These are phyloP conservation scores for Penstemon eatonii DNA, from an alignment of 257 asterid genomes.

Conservation along the genomic window DNA sequence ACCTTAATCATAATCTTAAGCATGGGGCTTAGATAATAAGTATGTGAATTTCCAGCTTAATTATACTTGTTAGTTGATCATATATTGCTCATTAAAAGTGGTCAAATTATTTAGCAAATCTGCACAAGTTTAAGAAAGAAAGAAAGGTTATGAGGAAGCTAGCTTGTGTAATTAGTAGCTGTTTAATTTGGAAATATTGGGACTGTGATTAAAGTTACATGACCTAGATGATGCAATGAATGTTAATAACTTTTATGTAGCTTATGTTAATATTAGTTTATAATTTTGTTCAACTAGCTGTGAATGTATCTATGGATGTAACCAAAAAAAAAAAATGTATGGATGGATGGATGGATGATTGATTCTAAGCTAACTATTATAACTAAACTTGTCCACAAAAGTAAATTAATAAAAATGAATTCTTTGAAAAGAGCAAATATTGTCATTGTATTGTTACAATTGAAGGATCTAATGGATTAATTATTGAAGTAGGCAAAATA, in stretches of 20 bases:
- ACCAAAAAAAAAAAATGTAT: not conserved
- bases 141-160: constrained; percentile 17
- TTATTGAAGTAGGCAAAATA: no score
- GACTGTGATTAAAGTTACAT: constrained; percentile 18
- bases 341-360: no score
- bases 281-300: not conserved
- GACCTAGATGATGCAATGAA: constrained; percentile 17
- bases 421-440: no score
- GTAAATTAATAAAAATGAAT: no score
- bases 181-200: constrained; percentile 22
- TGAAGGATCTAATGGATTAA: no score
- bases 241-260: not conserved
- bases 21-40: not conserved
- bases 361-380: no score
- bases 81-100: no score
- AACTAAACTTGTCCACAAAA: no score
- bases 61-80: not conserved
- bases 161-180: not conserved
- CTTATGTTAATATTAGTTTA: not conserved
- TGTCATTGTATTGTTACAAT: no score
- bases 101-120: not conserved
- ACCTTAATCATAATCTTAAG: not conserved
- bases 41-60: constrained; percentile 2
- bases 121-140: constrained; percentile 22
- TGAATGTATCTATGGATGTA: not conserved